These are phyloP conservation scores for Kickxella alabastrina DNA, from an alignment of 192 early-diverging fungal species.

Conservation along the genomic window DNA sequence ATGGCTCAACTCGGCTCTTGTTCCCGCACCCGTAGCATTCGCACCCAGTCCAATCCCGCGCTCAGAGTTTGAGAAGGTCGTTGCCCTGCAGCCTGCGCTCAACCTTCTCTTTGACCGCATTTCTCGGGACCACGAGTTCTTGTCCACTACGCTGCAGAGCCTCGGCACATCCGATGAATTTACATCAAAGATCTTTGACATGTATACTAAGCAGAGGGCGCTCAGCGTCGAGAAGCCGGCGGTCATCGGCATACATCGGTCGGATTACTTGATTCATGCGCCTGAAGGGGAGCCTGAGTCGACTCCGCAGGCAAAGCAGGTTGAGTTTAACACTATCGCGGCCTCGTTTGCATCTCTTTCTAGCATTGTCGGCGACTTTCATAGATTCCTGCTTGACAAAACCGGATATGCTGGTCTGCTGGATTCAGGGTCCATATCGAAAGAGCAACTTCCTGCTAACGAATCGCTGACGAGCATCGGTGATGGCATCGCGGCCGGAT, in stretches of 20 bases:
- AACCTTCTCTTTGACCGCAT: conserved; percentile 80
- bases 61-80: conserved; percentile 66
- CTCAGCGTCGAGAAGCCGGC: conserved; percentile 50
- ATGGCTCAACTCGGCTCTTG: conserved; percentile 50
- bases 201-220: conserved; percentile 64
- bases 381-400: conserved; percentile 47
- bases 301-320: conserved; percentile 69
- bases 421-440: conserved; percentile 3
- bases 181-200: conserved; percentile 64
- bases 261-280: conserved; percentile 86
- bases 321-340: conserved; percentile 96
- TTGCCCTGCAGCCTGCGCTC: conserved; percentile 70
- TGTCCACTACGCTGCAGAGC: conserved; percentile 50
- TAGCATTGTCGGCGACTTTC: conserved; percentile 67
- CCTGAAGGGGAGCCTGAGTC: conserved; percentile 32
- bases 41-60: conserved; percentile 83
- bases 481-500: conserved; percentile 69
- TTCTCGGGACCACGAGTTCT: conserved; percentile 70
- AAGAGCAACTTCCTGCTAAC: conserved; percentile 60
- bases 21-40: conserved; percentile 81
- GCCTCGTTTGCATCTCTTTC: conserved; percentile 86
- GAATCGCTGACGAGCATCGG: conserved; percentile 66
- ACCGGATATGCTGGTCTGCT: conserved; percentile 32
- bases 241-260: conserved; percentile 83
- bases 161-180: conserved; percentile 77